Base-by-base conservation (phyloP, 2,329 filamentous ascomycete genomes). In the Venturia oleaginea region DNA sequence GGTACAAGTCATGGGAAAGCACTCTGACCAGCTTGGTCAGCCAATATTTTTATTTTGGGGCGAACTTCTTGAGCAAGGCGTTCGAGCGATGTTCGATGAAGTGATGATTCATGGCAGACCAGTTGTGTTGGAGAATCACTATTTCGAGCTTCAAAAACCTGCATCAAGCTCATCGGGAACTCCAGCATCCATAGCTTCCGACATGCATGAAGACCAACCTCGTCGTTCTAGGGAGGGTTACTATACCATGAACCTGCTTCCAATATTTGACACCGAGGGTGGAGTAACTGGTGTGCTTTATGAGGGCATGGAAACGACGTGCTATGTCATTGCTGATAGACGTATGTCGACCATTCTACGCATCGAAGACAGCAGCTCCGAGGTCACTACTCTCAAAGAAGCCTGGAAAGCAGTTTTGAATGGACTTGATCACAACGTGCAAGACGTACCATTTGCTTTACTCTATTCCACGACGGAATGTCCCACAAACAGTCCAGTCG, bases 241-340 rank as follows among this genome's bases (percentile, higher is more conserved):
- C 22, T 51, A 51, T 17, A 37, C n/a, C 71, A 89, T 54, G 84
- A 24, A 81, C 79, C 2, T 89, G n/a, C 27, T 63, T n/a, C 46
- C 61, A 17, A 57, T 63, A 34, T 46, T 63, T 5, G 61, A 63
- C 61, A 46, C 32, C 10, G 24, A 59, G 13, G 61, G 43, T 32
- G 30, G 19, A 22, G 34, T 48, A 8, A 24, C 51, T 46, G 61
- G 43, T 19, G 22, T 57, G n/a, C 32, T 48, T 19, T 43, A 22
- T 3, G 30, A 32, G 13, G 34, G 40, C 17, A 62, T 17, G 17
- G 61, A 63, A 40, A 55, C 32, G 6, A 57, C 61, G 17, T 15
- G 10, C 24, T 22, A 34, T 24, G 48, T 48, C 8, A n/a, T 63
- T 19, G 38, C 42, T 15, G 42, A 55, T 6, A 34, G 61, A 40